Evolutionary conservation across 495 filamentous ascomycete species (phyloP), one percentile per base, ranked within the genome.

Genomic region (Aspergillus sparsus): DNA sequence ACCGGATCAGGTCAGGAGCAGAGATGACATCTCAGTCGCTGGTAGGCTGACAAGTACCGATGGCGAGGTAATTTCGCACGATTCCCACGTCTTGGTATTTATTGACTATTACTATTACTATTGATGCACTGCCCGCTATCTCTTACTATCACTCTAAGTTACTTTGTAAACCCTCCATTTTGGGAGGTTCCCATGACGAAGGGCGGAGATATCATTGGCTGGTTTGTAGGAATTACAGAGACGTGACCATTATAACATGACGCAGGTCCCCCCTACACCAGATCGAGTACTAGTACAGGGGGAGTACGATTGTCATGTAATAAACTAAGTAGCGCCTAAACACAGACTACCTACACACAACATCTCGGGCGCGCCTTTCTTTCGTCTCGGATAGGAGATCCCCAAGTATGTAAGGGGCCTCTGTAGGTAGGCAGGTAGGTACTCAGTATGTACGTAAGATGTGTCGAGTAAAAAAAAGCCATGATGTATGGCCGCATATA

Each of bases 1-100:
- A 62, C 34, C 61, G 53, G 53, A 55, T 59, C 62, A 63, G 65
- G 67, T 67, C 62, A 66, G 62, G 65, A 69, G 67, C 55, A 57
- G 62, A 53, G 60, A 62, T 68, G 64, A 67, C 61, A 63, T 60
- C 57, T 44, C 61, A 51, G 44, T 15, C 11, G 37, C 10, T 57
- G 60, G 59, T 60, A 47, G 55, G 58, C 57, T 63, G 60, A 63
- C 60, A 53, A 57, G 46, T 21, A 45, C 33, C 37, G 33, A 12
- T 47, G 33, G 36, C 12, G 39, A 7, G 47, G 44, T 39, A 63
- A 31, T 50, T 49, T 42, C 47, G 45, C 57, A 53, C 49, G 21
- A 59, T 31, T 61, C 45, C 33, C 41, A 55, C 37, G 36, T 44
- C 27, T 31, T 12, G 46, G 50, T 37, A 56, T 56, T 34, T 45